A percentile compares a stretch with the other conserved stretches of the same genome.
Evolutionary conservation across 2,329 filamentous ascomycete species (phyloP).

Genomic region (Trichophyton benhamiae): DNA sequence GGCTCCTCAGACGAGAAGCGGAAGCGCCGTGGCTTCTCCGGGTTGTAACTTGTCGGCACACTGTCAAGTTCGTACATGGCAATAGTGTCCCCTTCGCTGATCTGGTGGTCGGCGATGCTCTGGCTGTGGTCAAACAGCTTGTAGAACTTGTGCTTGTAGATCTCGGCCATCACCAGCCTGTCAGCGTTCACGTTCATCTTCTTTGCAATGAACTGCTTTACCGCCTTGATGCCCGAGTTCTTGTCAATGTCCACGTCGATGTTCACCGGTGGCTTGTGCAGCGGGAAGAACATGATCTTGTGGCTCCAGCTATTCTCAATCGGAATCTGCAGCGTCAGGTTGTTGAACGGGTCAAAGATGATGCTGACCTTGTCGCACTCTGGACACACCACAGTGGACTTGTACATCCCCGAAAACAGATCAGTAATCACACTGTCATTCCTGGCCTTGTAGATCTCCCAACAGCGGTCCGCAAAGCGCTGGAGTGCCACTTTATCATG

Average conservation of each 20-base stretch:
- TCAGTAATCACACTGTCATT: conserved; percentile 95
- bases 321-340: conserved; percentile 79
- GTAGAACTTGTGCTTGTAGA: conserved; percentile 75
- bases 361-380: conserved; percentile 91
- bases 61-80: conserved; percentile 67
- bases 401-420: conserved; percentile 95
- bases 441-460: conserved; percentile 79
- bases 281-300: conserved; percentile 62
- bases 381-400: conserved; percentile 89
- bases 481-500: conserved; percentile 67
- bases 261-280: conserved; percentile 56
- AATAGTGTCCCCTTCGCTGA: conserved; percentile 50
- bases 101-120: conserved; percentile 57
- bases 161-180: conserved; percentile 67
- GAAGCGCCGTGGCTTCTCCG: conserved; percentile 37
- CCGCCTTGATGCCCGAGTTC: conserved; percentile 46
- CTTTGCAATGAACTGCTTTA: conserved; percentile 42
- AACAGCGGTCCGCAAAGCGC: conserved; percentile 75
- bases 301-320: conserved; percentile 72
- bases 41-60: conserved; percentile 64
- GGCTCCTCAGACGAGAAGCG: conserved; percentile 6
- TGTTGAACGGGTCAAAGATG: conserved; percentile 96
- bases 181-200: conserved; percentile 39
- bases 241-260: conserved; percentile 67
- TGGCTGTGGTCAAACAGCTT: conserved; percentile 65